These are phyloP conservation scores for Boletus vermiculosoides DNA, from an alignment of 768 basidiomycete genomes.

Conservation along the genomic window DNA sequence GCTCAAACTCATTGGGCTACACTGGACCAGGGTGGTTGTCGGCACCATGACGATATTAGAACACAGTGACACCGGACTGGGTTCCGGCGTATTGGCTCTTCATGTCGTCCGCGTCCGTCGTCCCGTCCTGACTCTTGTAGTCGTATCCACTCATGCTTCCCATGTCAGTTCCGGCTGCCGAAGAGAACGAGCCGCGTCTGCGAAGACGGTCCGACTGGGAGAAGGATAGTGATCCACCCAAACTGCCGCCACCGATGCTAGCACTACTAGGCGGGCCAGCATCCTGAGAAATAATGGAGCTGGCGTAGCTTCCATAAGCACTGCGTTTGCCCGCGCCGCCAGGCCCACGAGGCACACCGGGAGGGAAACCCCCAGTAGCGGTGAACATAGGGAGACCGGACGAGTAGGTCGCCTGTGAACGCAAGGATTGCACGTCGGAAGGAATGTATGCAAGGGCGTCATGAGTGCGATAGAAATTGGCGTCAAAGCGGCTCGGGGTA, in stretches of 20 bases:
- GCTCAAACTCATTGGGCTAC: constrained; percentile 18
- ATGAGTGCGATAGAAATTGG: constrained; percentile 93
- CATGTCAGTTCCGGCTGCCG: constrained; percentile 71
- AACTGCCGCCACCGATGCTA: constrained; percentile 55
- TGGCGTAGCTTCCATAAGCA: constrained; percentile 77
- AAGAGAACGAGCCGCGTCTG: constrained; percentile 74
- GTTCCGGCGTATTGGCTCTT: constrained; percentile 87
- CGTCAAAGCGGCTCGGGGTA: constrained; percentile 92
- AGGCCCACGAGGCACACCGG: constrained; percentile 58
- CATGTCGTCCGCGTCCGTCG: constrained; percentile 78
- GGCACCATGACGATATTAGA: constrained; percentile 41
- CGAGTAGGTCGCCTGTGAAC: constrained; percentile 95
- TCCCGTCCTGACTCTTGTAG: constrained; percentile 90
- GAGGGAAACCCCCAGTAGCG: constrained; percentile 65
- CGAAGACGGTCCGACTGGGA: constrained; percentile 89
- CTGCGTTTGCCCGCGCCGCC: constrained; percentile 70
- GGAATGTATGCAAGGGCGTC: constrained; percentile 93
- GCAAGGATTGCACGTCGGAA: constrained; percentile 91
- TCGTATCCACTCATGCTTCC: constrained; percentile 75
- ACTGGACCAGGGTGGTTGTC: constrained; percentile 5
- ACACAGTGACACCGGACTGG: constrained; percentile 83
- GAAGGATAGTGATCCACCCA: constrained; percentile 65
- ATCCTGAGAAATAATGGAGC: constrained; percentile 92
- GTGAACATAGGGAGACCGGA: constrained; percentile 88
- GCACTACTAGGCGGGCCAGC: constrained; percentile 58